phyloP scores from a whole-genome alignment of 140 eudicot species.

The Cichorium intybus region DNA sequence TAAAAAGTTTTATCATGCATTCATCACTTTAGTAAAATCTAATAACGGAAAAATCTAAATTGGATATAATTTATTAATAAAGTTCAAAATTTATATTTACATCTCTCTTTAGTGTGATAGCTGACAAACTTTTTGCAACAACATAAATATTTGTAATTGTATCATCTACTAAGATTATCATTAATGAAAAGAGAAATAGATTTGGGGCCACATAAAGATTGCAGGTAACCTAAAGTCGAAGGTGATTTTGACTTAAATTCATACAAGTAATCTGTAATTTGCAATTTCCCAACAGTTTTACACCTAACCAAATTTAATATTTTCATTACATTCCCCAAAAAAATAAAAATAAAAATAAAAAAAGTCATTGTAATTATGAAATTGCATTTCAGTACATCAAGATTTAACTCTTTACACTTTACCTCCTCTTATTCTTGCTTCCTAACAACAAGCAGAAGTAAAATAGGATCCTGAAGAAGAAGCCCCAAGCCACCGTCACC shows the following conservation, averaged over 20 bases:
- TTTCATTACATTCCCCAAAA: conserved; percentile 23
- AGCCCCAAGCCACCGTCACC: conserved; percentile 76
- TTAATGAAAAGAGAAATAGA: conserved; percentile 11
- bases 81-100: not conserved
- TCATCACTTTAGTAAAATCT: not conserved
- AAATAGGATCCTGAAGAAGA: conserved; percentile 62
- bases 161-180: not conserved
- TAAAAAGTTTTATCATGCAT: not conserved
- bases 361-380: conserved; percentile 6
- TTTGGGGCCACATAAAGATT: conserved; percentile 31
- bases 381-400: conserved; percentile 26
- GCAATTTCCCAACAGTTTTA: conserved; percentile 35
- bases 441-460: conserved; percentile 56
- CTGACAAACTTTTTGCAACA: not conserved
- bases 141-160: not conserved
- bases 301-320: conserved; percentile 39
- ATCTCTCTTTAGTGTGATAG: no score
- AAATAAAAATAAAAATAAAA: not conserved
- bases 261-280: conserved; percentile 9
- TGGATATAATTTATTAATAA: no score
- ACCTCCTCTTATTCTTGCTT: conserved; percentile 70
- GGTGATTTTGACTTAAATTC: conserved; percentile 10
- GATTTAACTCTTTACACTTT: conserved; percentile 27
- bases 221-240: conserved; percentile 22
- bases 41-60: not conserved